Evolutionary conservation across 306 rosid species (phyloP), one percentile per base, ranked within the genome.

Genomic region (Albizia julibrissin): DNA sequence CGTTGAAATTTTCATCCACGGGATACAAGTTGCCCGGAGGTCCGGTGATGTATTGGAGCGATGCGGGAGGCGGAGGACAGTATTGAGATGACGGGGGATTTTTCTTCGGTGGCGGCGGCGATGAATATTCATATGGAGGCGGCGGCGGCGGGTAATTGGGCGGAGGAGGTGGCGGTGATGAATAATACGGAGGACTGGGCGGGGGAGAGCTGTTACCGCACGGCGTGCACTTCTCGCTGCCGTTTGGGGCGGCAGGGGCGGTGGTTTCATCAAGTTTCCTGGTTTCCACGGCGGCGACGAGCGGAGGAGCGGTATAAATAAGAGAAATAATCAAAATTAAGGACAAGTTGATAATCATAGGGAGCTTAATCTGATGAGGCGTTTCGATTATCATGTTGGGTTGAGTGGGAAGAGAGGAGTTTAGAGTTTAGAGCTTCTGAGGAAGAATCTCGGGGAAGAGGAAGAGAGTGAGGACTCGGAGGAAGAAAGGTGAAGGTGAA

Each of bases 21-120:
- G 90, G 90, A 27, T 87, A 87, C 85, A 87, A 59, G 64, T 85
- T 78, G 24, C 86, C 86, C 3, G 90, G 90, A 13, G 90, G 90
- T 11, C 88, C 90, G n/a, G 88, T 87, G 27, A 85, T 79, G 85
- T 87, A 87, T 6, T 79, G 52, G 56, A 15, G 66, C 0, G 86
- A 59, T 5, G 86, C 43, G 7, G 89, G 65, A 8, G 82, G 90
- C 2, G 90, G 90, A 0, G 88, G 88, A 29, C 88, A 84, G 8
- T 87, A 64, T 7, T 37, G 24, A 2, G 88, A 37, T 0, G 88
- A 37, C 0, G 88, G 40, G 0, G 88, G 76, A 34, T 80, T 31
- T 73, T 87, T 87, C 76, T 82, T 82, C 0, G 88, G 86, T 2
- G 87, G 44, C 0, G 89, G 85, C 1, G 89, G 87, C 3, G 90